phyloP scores from a whole-genome alignment of 768 basidiomycete genomes.

The Rubroboletus satanas region DNA sequence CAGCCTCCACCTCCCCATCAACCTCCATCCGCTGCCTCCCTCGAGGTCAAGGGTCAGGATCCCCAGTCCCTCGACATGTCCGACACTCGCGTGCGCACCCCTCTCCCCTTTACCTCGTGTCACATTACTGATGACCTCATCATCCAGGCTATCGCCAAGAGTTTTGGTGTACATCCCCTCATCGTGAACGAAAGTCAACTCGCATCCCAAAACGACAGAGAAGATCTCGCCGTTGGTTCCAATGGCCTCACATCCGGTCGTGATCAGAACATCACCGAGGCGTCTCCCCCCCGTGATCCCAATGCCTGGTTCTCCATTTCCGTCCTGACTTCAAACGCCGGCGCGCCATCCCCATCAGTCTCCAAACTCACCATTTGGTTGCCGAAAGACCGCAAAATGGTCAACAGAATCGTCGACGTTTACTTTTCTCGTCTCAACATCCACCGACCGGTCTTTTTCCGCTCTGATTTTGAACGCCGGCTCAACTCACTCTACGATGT shows the following conservation, averaged over 20 bases:
- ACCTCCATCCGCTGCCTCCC: constrained; percentile 1
- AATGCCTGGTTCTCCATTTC: constrained; percentile 57
- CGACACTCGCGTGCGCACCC: constrained; percentile 47
- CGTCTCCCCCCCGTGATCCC: constrained; percentile 55
- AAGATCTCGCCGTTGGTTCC: constrained; percentile 77
- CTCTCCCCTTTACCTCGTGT: background rate
- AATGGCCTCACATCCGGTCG: constrained; percentile 66
- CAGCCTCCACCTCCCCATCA: constrained; percentile 27
- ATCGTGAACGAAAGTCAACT: constrained; percentile 67
- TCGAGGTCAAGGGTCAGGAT: constrained; percentile 67
- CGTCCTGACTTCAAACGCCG: constrained; percentile 45
- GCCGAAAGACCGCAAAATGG: constrained; percentile 71
- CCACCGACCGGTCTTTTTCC: constrained; percentile 74
- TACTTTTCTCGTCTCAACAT: constrained; percentile 77
- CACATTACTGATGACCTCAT: constrained; percentile 7
- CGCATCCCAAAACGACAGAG: constrained; percentile 49
- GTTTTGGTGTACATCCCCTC: constrained; percentile 70
- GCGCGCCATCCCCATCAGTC: constrained; percentile 16
- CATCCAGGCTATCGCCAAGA: constrained; percentile 62
- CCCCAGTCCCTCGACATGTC: constrained; percentile 80
- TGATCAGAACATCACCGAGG: constrained; percentile 54
- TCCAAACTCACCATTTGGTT: constrained; percentile 53
- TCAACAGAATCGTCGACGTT: constrained; percentile 55
- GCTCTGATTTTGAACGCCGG: constrained; percentile 61
- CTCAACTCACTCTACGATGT: constrained; percentile 66